Base-by-base conservation (phyloP, 306 rosid species). In the Fragaria nilgerrensis region DNA sequence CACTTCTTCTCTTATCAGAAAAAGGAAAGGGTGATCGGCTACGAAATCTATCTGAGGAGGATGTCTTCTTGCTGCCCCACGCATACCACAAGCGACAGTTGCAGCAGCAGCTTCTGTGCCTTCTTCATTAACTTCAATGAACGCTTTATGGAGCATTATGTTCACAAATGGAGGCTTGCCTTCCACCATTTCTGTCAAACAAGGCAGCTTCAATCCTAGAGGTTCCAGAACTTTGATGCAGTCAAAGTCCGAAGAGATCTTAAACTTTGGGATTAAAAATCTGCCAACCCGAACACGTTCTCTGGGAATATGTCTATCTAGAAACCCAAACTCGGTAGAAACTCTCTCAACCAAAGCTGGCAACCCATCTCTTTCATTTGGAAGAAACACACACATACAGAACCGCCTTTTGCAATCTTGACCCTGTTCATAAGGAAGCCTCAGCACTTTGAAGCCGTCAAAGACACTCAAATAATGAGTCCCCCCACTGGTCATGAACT, bases 371-470 rank as follows among this genome's bases (percentile, higher is more conserved):
- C 32, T 78, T 2, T n/a, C 74, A 16, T 80, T 23, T 3, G 85
- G 89, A 75, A 83, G 89, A 65, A 69, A 58, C 48, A 86, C 48
- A 22, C 27, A 23, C 83, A 86, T 75, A 17, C 58, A 62, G 16
- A 82, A 82, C 0, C 5, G 15, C 4, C 70, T 43, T 1, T 43
- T 7, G 1, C 52, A 14, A 0, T 25, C n/a, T 4, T 23, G 32
- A 4, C 72, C 74, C 39, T 12, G 32, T 39, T 80, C 29, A 23
- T 74, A 74, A 5, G 63, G 79, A 41, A 68, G 34, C 7, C 20
- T 7, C 0, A 20, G n/a, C 12, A 53, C 61, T 55, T 55, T 53
- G 61, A 53, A 53, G 25, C 4, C 25, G 61, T 82, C 82, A 73
- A 64, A 72, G 14, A 41, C 37, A 13, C 16, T 56, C 17, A 52